Evolutionary conservation across 139 green algal species (phyloP).

Genomic region (Ostreobium quekettii): DNA sequence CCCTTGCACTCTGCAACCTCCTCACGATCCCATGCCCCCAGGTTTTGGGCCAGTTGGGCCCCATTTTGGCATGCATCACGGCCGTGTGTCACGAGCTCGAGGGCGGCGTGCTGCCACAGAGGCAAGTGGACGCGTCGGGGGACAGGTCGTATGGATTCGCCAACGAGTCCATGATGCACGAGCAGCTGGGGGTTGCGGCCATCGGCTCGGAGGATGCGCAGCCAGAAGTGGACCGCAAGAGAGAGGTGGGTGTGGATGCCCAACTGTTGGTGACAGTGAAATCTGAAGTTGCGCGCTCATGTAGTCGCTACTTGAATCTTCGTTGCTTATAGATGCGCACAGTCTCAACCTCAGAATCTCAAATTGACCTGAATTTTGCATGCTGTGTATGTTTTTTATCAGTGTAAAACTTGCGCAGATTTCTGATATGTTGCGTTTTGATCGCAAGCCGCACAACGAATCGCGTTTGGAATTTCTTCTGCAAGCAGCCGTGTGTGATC

Average conservation of each 20-base stretch:
- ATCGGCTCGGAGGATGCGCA: slow-evolving; percentile 28
- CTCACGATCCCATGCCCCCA: slow-evolving; percentile 37
- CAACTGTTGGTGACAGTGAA: no score
- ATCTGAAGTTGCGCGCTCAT: no score
- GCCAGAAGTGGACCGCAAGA: slow-evolving; percentile 22
- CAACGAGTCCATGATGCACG: neutral
- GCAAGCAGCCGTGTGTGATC: neutral
- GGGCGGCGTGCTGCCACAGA: neutral
- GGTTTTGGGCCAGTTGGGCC: slow-evolving; percentile 30
- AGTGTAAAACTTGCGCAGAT: neutral
- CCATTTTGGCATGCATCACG: slow-evolving; percentile 35
- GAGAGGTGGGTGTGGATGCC: no score
- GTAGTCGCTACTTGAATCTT: no score
- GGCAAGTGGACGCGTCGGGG: slow-evolving; percentile 8
- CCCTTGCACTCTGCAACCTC: slow-evolving; percentile 57
- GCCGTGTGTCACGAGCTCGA: slow-evolving; percentile 46
- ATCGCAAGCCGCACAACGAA: neutral
- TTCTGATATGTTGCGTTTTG: neutral
- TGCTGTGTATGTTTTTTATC: neutral
- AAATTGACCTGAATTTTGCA: no score
- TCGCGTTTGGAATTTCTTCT: neutral
- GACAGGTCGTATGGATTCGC: slow-evolving; percentile 6
- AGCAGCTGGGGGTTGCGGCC: slow-evolving; percentile 18
- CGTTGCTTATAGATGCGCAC: no score
- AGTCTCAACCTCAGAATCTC: no score